Conservation (phyloP, 768 basidiomycete species). For the Mycena rebaudengoi region DNA sequence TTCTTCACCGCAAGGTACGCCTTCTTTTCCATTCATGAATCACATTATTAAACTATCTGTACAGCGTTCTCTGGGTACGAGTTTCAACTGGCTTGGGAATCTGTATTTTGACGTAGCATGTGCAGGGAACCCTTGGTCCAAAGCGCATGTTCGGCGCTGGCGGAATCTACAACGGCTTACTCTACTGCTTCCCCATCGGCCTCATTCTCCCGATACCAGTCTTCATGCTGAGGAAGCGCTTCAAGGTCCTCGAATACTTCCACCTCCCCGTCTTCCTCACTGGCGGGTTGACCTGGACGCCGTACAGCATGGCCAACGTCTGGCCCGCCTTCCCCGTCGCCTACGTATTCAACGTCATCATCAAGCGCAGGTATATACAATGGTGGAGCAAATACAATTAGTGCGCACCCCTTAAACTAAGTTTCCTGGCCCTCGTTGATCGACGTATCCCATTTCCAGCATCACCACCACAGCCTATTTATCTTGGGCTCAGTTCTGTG, state of each 20-base stretch:
- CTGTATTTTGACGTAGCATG: too few species aligned
- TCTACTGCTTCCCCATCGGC: background rate
- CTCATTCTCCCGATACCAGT: background rate
- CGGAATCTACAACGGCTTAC: background rate
- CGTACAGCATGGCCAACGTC: too few species aligned
- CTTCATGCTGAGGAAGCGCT: background rate
- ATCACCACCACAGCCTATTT: conserved; percentile 39
- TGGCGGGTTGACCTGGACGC: background rate
- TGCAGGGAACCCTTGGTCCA: background rate
- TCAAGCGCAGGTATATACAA: conserved; percentile 29
- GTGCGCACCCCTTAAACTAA: background rate
- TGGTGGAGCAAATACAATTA: conserved; percentile 42
- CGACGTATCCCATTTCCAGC: background rate
- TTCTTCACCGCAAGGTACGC: conserved; percentile 46
- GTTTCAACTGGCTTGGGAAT: conserved; percentile 14
- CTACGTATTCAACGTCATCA: conserved; percentile 33
- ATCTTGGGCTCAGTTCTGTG: too few species aligned
- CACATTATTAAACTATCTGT: background rate
- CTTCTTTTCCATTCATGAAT: conserved; percentile 31
- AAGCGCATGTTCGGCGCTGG: background rate
- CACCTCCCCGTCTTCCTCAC: background rate
- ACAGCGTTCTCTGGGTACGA: conserved; percentile 28
- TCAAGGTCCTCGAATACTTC: background rate
- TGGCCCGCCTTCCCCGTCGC: conserved; percentile 30
- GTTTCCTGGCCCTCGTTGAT: background rate